A percentile compares a stretch with the other conserved stretches of the same genome.
phyloP scores from a whole-genome alignment of 768 basidiomycete genomes.

The Imleria badia region DNA sequence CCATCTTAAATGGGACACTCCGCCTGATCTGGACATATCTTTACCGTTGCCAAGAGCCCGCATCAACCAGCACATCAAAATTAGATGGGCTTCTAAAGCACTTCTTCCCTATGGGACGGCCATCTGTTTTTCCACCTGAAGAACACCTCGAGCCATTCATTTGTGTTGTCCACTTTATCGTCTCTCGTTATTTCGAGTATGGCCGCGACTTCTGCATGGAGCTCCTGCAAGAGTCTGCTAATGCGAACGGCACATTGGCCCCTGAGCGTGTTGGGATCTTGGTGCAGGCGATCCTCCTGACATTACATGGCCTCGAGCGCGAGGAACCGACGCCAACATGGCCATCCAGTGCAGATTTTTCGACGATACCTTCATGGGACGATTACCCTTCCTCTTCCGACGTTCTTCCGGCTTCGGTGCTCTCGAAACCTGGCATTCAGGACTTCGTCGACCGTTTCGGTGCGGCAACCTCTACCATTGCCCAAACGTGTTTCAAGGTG shows the following conservation, averaged over 20 bases:
- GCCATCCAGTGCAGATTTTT: slow-evolving; percentile 76
- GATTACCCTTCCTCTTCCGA: slow-evolving; percentile 75
- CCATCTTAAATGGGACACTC: slow-evolving; percentile 78
- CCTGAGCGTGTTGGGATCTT: slow-evolving; percentile 76
- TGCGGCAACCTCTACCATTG: slow-evolving; percentile 54
- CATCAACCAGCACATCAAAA: slow-evolving; percentile 76
- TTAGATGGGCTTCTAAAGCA: slow-evolving; percentile 72
- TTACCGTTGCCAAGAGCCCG: slow-evolving; percentile 87
- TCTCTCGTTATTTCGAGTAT: slow-evolving; percentile 81
- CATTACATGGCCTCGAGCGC: slow-evolving; percentile 68
- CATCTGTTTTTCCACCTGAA: slow-evolving; percentile 62
- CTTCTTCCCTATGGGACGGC: slow-evolving; percentile 75
- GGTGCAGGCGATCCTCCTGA: slow-evolving; percentile 73
- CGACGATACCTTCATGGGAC: slow-evolving; percentile 45
- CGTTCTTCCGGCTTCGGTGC: slow-evolving; percentile 51
- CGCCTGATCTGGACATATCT: slow-evolving; percentile 92
- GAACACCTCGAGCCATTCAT: slow-evolving; percentile 76
- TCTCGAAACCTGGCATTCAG: slow-evolving; percentile 65
- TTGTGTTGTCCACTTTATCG: slow-evolving; percentile 77
- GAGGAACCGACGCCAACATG: slow-evolving; percentile 71
- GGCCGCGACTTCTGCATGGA: slow-evolving; percentile 81
- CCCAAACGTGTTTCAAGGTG: slow-evolving; percentile 55
- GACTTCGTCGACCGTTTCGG: slow-evolving; percentile 71
- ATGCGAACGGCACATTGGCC: slow-evolving; percentile 47
- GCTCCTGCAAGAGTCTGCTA: slow-evolving; percentile 68